These are phyloP conservation scores for Phytophthora tentaculata DNA, from an alignment of 352 stramenopile species.

Conservation along the genomic window DNA sequence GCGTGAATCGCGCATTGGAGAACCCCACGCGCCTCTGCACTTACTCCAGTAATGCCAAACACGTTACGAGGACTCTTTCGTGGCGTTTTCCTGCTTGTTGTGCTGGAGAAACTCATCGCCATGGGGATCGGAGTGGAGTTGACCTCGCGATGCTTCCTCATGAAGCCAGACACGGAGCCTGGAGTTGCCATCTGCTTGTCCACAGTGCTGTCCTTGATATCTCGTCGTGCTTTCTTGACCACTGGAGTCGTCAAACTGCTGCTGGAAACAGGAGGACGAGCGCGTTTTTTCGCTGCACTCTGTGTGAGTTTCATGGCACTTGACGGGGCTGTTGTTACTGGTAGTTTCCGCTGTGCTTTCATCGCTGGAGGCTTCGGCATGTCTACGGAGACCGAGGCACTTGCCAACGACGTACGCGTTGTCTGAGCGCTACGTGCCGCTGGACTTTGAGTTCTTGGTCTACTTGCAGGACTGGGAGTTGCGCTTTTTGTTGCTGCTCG, in stretches of 20 bases:
- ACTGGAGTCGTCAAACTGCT: slow-evolving; percentile 36
- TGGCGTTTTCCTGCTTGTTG: slow-evolving; percentile 35
- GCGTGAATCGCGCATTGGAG: slow-evolving; percentile 82
- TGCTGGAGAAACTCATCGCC: slow-evolving; percentile 41
- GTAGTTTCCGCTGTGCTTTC: slow-evolving; percentile 26
- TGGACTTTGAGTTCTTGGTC: slow-evolving; percentile 29
- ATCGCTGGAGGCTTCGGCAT: slow-evolving; percentile 20
- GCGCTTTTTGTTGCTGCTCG: slow-evolving; percentile 13
- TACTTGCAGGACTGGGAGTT: slow-evolving; percentile 16
- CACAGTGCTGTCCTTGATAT: slow-evolving; percentile 25
- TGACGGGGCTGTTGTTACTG: slow-evolving; percentile 11
- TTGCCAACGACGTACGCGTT: slow-evolving; percentile 25
- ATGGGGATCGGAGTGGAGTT: slow-evolving; percentile 40
- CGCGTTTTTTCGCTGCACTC: slow-evolving; percentile 33
- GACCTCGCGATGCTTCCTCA: slow-evolving; percentile 38
- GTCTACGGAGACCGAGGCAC: slow-evolving; percentile 28
- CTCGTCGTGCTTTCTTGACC: slow-evolving; percentile 34
- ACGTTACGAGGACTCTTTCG: slow-evolving; percentile 53
- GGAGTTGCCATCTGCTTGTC: slow-evolving; percentile 31
- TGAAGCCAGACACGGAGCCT: slow-evolving; percentile 40
- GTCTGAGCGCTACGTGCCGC: slow-evolving; percentile 10
- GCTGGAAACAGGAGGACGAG: slow-evolving; percentile 11
- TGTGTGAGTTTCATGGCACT: slow-evolving; percentile 29
- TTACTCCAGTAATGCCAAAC: slow-evolving; percentile 81
- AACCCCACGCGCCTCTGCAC: slow-evolving; percentile 56